These are phyloP conservation scores for Rhamnella rubrinervis DNA, from an alignment of 331 rosid genomes.

Conservation along the genomic window DNA sequence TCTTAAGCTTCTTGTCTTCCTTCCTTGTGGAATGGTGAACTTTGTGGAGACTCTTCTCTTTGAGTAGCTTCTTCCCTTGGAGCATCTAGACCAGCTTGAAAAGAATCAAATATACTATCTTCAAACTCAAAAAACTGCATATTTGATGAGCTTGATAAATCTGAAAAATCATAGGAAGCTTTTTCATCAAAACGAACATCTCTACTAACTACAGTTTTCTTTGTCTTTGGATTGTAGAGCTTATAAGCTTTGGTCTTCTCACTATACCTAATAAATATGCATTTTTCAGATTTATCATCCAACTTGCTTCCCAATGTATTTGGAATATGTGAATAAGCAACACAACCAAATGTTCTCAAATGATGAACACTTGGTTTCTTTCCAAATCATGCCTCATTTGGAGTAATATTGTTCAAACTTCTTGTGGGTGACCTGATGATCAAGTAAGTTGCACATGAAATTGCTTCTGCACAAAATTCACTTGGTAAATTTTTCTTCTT, in stretches of 20 bases:
- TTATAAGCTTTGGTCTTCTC: neutral
- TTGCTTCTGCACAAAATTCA: neutral
- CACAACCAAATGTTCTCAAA: neutral
- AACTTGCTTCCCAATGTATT: neutral
- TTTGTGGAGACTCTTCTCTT: neutral
- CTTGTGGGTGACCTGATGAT: neutral
- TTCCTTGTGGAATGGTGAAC: neutral
- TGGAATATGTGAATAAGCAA: neutral
- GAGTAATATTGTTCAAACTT: neutral
- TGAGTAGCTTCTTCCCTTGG: no score
- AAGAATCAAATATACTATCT: no score
- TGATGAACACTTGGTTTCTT: neutral
- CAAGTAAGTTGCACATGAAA: neutral
- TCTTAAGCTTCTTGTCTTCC: neutral
- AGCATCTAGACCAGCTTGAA: neutral
- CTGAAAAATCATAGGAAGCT: neutral
- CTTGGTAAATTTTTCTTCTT: no score
- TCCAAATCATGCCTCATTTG: neutral
- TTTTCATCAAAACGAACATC: neutral
- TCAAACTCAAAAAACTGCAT: neutral
- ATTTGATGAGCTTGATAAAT: neutral
- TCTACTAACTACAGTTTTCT: neutral
- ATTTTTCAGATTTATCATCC: neutral
- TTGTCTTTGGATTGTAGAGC: neutral
- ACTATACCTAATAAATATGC: neutral